Evolutionary conservation across 192 early-diverging fungal species (phyloP).

Genomic region (Geranomyces michiganensis): DNA sequence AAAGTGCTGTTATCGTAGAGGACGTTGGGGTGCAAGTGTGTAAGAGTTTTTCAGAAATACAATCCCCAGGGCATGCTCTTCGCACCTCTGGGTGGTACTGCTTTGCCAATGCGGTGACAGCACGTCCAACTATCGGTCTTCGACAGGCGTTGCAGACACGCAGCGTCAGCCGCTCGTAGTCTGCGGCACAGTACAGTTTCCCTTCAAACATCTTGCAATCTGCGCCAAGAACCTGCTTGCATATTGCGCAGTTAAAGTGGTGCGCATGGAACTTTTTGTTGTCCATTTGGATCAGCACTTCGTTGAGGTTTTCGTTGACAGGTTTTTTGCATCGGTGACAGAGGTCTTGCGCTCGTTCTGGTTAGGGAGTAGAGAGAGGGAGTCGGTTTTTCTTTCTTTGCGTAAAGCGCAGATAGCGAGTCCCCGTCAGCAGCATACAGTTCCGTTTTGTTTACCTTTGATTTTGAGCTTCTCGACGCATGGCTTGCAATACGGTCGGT

Average conservation of each 20-base stretch:
- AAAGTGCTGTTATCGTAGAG: slow-evolving; percentile 42
- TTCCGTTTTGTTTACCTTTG: slow-evolving; percentile 17
- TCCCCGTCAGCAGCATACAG: background rate
- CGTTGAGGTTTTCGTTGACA: slow-evolving; percentile 22
- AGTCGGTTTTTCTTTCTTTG: slow-evolving; percentile 18
- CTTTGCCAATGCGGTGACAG: slow-evolving; percentile 46
- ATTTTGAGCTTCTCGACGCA: slow-evolving; percentile 43
- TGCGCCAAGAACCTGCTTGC: slow-evolving; percentile 37
- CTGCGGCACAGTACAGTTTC: slow-evolving; percentile 52
- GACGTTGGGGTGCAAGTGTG: too few species aligned
- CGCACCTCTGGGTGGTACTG: slow-evolving; percentile 54
- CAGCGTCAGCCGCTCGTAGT: slow-evolving; percentile 40
- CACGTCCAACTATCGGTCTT: slow-evolving; percentile 45
- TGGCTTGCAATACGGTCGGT: slow-evolving; percentile 51
- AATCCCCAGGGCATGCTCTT: too few species aligned
- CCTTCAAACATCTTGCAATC: slow-evolving; percentile 50
- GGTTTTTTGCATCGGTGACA: slow-evolving; percentile 52
- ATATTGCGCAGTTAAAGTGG: slow-evolving; percentile 52
- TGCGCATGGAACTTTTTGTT: slow-evolving; percentile 45
- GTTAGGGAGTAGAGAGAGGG: background rate
- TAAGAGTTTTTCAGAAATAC: too few species aligned
- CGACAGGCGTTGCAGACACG: slow-evolving; percentile 47
- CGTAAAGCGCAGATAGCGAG: slow-evolving; percentile 5
- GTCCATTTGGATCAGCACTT: slow-evolving; percentile 32
- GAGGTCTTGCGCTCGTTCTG: slow-evolving; percentile 24